A percentile compares a stretch with the other conserved stretches of the same genome.
Conservation (phyloP, 768 basidiomycete genomes). For the Plicaturopsis crispa region DNA sequence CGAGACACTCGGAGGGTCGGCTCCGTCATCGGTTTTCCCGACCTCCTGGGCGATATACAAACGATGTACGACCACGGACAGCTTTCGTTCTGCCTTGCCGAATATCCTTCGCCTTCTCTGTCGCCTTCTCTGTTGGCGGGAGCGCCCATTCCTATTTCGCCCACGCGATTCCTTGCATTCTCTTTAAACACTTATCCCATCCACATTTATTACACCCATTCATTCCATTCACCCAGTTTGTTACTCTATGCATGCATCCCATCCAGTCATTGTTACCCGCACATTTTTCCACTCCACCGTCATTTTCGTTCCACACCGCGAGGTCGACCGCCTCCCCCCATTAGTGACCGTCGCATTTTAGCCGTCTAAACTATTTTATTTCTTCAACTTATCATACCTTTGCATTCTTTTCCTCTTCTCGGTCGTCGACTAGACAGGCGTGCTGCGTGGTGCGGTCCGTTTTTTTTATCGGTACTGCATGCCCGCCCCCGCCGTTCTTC, state of each 20-base stretch:
- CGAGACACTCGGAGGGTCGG: not conserved
- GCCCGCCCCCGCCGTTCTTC: conserved; percentile 4
- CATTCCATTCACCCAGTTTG: conserved; percentile 26
- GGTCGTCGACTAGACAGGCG: conserved; percentile 26
- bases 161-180: conserved; percentile 12
- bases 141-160: conserved; percentile 9
- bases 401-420: conserved; percentile 19
- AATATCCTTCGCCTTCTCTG: conserved; percentile 8
- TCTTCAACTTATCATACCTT: conserved; percentile 67
- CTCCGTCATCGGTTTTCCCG: conserved; percentile 1
- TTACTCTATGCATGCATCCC: conserved; percentile 51
- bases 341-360: conserved; percentile 34
- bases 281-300: conserved; percentile 32
- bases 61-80: conserved; percentile 19
- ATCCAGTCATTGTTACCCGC: conserved; percentile 38
- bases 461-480: conserved; percentile 21
- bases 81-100: conserved; percentile 11
- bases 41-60: conserved; percentile 3
- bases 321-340: conserved; percentile 47
- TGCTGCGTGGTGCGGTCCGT: conserved; percentile 20
- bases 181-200: conserved; percentile 19
- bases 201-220: conserved; percentile 36
- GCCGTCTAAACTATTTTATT: conserved; percentile 78
- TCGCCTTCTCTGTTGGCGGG: conserved; percentile 3
- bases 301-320: conserved; percentile 39